These are phyloP conservation scores for Leishmania guyanensis DNA, from an alignment of 208 protist species.

Conservation along the genomic window DNA sequence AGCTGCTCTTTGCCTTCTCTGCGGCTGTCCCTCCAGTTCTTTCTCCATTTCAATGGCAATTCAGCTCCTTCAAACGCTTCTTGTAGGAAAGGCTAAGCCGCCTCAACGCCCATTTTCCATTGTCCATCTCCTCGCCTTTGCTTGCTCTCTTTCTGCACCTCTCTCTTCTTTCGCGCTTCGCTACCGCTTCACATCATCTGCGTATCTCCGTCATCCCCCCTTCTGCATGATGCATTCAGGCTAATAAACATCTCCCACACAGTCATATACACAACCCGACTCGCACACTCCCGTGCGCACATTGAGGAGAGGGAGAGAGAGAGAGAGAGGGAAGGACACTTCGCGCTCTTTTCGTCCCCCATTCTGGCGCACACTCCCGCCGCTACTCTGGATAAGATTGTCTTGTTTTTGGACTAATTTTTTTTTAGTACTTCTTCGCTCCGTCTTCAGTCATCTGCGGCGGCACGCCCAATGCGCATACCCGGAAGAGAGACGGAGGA, in stretches of 20 bases:
- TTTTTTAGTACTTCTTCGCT: background rate
- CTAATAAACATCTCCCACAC: background rate
- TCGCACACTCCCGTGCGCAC: conserved; percentile 13
- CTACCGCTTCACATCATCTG: background rate
- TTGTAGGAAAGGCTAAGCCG: background rate
- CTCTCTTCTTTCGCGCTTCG: background rate
- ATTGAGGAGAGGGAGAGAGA: background rate
- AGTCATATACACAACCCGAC: background rate
- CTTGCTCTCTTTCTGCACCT: background rate
- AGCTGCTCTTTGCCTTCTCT: conserved; percentile 4
- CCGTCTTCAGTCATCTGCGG: background rate
- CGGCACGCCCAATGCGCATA: background rate
- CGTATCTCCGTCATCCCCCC: background rate
- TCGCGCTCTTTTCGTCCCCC: background rate
- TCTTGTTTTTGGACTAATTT: background rate
- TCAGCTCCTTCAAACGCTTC: background rate
- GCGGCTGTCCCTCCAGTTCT: background rate
- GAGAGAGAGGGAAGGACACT: background rate
- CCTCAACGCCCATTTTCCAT: background rate
- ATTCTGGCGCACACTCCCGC: background rate
- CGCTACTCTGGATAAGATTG: background rate
- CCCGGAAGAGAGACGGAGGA: background rate
- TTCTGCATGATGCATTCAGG: background rate
- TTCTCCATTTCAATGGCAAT: background rate
- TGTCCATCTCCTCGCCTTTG: background rate